A percentile compares a stretch with the other conserved stretches of the same genome.
Conservation (phyloP, 352 stramenopile species). For the Phytopythium delawarense region DNA sequence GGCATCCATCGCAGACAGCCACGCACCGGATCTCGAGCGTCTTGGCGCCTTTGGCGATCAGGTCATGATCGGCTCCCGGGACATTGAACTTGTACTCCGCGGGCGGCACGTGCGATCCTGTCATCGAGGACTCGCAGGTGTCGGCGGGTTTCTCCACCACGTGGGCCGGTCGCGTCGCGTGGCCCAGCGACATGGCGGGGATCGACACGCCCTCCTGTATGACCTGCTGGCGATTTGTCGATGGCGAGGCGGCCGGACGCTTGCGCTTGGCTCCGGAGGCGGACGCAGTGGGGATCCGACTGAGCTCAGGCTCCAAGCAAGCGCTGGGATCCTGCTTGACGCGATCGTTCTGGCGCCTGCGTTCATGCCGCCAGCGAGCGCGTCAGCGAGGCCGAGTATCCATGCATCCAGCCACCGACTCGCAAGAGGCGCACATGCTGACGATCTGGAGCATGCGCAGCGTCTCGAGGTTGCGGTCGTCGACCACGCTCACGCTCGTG, state of each 20-base stretch:
- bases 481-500: conserved; percentile 34
- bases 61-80: conserved; percentile 27
- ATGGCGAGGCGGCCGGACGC: background rate
- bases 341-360: background rate
- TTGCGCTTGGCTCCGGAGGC: background rate
- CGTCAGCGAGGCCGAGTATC: too few species aligned
- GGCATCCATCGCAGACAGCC: background rate
- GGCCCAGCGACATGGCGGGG: background rate
- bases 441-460: conserved; percentile 60
- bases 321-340: background rate
- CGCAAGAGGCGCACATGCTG: conserved; percentile 34
- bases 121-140: background rate
- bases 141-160: background rate
- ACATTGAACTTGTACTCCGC: conserved; percentile 61
- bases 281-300: background rate
- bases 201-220: background rate
- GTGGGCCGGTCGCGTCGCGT: background rate
- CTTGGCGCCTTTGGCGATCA: conserved; percentile 49
- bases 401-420: too few species aligned
- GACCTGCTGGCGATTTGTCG: background rate
- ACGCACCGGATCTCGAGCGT: conserved; percentile 60
- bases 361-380: too few species aligned
- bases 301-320: background rate
- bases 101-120: conserved; percentile 14
- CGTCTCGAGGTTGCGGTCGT: conserved; percentile 56